Base-by-base conservation (phyloP, 2,329 filamentous ascomycete species). In the Aspergillus oerlinghausenensis region DNA sequence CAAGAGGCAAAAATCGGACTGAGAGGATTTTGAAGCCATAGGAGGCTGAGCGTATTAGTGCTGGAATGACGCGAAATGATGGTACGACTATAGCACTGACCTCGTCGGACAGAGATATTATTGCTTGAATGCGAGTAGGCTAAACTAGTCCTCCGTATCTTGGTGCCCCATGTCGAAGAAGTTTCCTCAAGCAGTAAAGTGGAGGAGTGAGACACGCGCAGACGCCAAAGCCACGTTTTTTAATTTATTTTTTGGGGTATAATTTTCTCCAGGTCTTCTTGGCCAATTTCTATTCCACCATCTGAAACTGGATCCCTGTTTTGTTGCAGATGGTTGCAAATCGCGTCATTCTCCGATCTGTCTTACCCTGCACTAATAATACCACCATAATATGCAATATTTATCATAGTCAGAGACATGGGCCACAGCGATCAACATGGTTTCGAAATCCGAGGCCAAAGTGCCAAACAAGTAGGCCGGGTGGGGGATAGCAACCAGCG, bases 221-320 rank as follows among this genome's bases (percentile, higher is more conserved):
- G 59, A 49, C 50, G 54, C 56, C 56, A 60, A 50, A 53, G 54
- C 59, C 59, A 60, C 59, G 59, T 60, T 60, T 56, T 32, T 23
- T 28, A 50, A 55, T 52, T 26, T 47, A 26, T 25, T 47, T 47
- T 25, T 23, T 47, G 2, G 3, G 5, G 9, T 14, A 45, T 45
- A 23, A 45, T 45, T 23, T 1, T 45, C 32, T 38, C 14, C 32
- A 38, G 14, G 14, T 38, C 14, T 38, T 14, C 5, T 38, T 38
- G 32, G 14, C 14, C 14, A 38, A 38, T 38, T 35, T 38, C 32
- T 38, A n/a, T 17, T 38, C 32, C 14, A 14, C 32, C 32, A 38
- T 38, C 14, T 38, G 32, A 38, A 38, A 38, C 32, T 7, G 1
- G 32, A 17, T 38, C 32, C 32, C 14, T 38, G 32, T 38, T 38